phyloP scores from a whole-genome alignment of 192 early-diverging fungal genomes.

The Jimgerdemannia lactiflua region DNA sequence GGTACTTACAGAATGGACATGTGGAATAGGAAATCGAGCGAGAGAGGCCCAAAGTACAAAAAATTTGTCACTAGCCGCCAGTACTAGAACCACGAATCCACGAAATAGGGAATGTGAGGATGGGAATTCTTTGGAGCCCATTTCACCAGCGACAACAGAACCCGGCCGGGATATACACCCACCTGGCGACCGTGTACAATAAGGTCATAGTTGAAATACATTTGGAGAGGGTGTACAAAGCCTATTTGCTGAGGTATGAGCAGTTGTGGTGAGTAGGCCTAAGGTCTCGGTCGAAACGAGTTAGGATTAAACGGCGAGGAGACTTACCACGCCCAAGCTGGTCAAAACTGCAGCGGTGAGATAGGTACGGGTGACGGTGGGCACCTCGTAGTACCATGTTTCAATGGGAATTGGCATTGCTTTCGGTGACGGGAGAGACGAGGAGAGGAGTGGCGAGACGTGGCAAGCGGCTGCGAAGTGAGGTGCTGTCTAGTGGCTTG shows the following conservation, averaged over 20 bases:
- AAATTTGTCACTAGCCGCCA: slow-evolving; percentile 94
- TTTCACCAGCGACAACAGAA: background rate
- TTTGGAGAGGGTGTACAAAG: slow-evolving; percentile 71
- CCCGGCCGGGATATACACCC: slow-evolving; percentile 12
- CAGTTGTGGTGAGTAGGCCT: background rate
- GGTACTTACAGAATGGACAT: slow-evolving; percentile 78
- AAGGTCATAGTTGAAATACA: slow-evolving; percentile 77
- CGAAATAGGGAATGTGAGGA: background rate
- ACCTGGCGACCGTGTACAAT: slow-evolving; percentile 70
- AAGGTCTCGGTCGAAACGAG: background rate
- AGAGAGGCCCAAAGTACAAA: slow-evolving; percentile 89
- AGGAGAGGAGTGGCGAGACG: background rate
- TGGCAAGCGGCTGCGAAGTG: background rate
- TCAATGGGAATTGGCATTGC: slow-evolving; percentile 64
- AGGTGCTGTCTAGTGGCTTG: too few species aligned
- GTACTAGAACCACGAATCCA: slow-evolving; percentile 47
- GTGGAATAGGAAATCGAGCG: slow-evolving; percentile 91
- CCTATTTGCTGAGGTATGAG: slow-evolving; percentile 68
- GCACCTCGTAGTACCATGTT: slow-evolving; percentile 90
- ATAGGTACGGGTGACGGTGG: slow-evolving; percentile 83
- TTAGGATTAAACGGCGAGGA: background rate
- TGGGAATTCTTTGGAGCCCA: background rate
- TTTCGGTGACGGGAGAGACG: background rate
- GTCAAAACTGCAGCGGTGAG: slow-evolving; percentile 73
- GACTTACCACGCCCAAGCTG: slow-evolving; percentile 76